Evolutionary conservation across 2,329 filamentous ascomycete genomes (phyloP), one percentile per base, ranked within the genome.

Genomic region (Alternaria infectoria): DNA sequence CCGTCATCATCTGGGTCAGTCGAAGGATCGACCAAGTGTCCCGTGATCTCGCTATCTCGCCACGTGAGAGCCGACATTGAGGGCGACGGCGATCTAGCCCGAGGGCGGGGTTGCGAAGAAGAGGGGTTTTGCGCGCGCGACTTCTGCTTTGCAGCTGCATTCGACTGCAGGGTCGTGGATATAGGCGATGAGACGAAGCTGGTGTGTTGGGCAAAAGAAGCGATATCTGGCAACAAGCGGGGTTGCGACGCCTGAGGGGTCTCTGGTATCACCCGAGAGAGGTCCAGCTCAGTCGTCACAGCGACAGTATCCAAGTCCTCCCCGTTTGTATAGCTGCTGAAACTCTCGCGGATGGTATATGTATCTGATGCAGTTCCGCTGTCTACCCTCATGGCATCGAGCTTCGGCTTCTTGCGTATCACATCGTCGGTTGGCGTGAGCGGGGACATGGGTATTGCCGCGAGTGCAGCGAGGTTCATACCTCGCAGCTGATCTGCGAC

Each of bases 1-100:
- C 88, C 87, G 73, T 90, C 88, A 70, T 89, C 88, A 43, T 84
- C 85, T 7, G 86, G 85, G 57, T 88, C 86, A 5, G 79, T 82
- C 4, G 83, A 69, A 4, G 78, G 82, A 55, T 86, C 82, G 19
- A 79, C 80, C 30, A 83, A 74, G 69, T 89, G 86, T 13, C 87
- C 87, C 6, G 88, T 90, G 70, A 90, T 89, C 72, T 90, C 88
- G 40, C 82, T 82, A 66, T 88, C 86, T 70, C 85, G 85, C 88
- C 88, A 90, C 61, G 82, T 83, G 64, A 84, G 76, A 36, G 74
- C 70, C 9, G 77, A 69, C 52, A 68, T 72, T 26, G 77, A 71
- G 49, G 78, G 77, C 21, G 77, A 76, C 6, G 71, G 69, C 40
- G 76, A 77, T 66, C 65, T 73, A 8, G 69, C 74, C 26, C 64